Evolutionary conservation across 345 rosid species (phyloP), one percentile per base, ranked within the genome.

Genomic region (Brassica juncea): DNA sequence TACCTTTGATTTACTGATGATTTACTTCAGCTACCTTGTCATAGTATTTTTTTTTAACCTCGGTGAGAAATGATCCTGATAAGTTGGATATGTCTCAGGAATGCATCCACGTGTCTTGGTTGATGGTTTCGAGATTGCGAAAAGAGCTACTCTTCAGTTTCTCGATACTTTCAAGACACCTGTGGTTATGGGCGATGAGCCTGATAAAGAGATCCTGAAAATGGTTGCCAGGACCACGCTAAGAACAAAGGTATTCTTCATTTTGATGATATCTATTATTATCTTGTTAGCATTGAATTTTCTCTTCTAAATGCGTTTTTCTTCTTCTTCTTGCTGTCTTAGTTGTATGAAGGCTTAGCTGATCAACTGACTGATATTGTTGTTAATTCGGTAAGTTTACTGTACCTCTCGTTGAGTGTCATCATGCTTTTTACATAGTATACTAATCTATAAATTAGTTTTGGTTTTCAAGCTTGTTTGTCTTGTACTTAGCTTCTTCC

Each of bases 81-180:
- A 12, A 69, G 31, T 64, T 34, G 12, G 32, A 6, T 16, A 28
- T 81, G 35, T 78, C 32, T 71, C 77, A 95, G 98, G 98, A 47
- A 93, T 95, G 98, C 99, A 95, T 84, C 99, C 99, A 9, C 96
- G 98, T 63, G 99, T 95, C 79, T 81, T 95, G 84, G 98, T 93
- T 81, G 99, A 95, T 90, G 99, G 98, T 34, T 90, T 95, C 61
- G 98, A 95, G 83, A 88, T 93, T 78, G 99, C 99, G 0, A 95
- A 95, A 82, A 89, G 88, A 85, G 99, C 97, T 21, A 89, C 99
- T 44, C 94, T 95, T 27, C 91, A 90, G 30, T 91, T 91, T 81
- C 98, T 95, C 54, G 99, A 93, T 44, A 90, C 88, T 74, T 95
- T 95, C 76, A 95, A 89, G 88, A 95, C 97, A 72, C 97, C 94